Conservation (phyloP, 208 protist species). For the Trypanosoma vivax region DNA sequence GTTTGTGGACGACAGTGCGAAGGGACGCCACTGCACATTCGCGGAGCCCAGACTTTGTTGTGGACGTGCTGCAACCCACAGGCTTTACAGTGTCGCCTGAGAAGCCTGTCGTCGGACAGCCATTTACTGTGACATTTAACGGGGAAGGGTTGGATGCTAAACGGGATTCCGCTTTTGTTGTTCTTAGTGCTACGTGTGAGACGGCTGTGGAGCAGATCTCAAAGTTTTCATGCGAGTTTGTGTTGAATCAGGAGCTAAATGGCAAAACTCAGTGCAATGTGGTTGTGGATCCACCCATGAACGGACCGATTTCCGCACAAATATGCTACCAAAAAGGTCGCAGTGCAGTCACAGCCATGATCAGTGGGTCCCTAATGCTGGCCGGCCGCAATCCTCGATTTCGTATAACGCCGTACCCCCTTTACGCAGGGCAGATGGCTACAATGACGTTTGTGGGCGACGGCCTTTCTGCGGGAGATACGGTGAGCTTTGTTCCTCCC, state of each 20-base stretch:
- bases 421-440: conserved; percentile 61
- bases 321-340: conserved; percentile 69
- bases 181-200: conserved; percentile 15
- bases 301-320: conserved; percentile 35
- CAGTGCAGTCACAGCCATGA: conserved; percentile 43
- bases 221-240: conserved; percentile 15
- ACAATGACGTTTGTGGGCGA: conserved; percentile 49
- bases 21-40: conserved; percentile 26
- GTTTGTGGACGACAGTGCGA: conserved; percentile 40
- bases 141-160: conserved; percentile 48
- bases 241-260: not conserved
- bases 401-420: conserved; percentile 42
- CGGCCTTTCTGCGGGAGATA: conserved; percentile 40
- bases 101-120: conserved; percentile 40
- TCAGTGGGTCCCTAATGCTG: conserved; percentile 41
- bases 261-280: conserved; percentile 39
- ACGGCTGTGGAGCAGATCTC: not conserved
- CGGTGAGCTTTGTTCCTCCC: conserved; percentile 36
- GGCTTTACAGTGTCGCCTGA: conserved; percentile 41
- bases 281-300: conserved; percentile 49
- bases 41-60: conserved; percentile 51
- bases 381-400: conserved; percentile 69
- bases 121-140: conserved; percentile 44
- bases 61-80: conserved; percentile 75
- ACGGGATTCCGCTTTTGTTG: conserved; percentile 61